Percentiles rank a stretch among this genome's conserved stretches.
Evolutionary conservation across 2,329 filamentous ascomycete genomes (phyloP).

Genomic region (Acrocalymma vagum): DNA sequence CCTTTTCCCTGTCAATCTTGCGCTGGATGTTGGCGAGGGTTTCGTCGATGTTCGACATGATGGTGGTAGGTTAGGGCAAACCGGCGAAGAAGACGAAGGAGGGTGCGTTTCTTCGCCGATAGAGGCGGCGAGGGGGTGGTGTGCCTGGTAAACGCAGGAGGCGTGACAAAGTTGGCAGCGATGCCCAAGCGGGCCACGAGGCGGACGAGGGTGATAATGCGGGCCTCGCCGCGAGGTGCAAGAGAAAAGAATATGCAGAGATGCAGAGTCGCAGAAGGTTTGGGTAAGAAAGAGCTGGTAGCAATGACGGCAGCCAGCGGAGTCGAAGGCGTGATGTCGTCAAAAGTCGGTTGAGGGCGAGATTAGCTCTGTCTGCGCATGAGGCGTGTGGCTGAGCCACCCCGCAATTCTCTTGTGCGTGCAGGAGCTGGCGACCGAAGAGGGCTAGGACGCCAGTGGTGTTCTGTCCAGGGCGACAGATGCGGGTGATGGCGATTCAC

Average conservation of each 20-base stretch:
- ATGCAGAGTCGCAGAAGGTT: conserved; percentile 12
- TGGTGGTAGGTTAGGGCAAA: conserved; percentile 38
- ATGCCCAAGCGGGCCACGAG: conserved; percentile 35
- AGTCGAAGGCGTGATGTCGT: conserved; percentile 30
- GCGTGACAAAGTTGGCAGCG: conserved; percentile 22
- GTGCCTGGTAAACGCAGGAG: conserved; percentile 35
- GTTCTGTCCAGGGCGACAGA: no score
- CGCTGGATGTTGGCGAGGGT: conserved; percentile 82
- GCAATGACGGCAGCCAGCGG: conserved; percentile 25
- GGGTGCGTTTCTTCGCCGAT: conserved; percentile 36
- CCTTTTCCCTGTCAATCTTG: conserved; percentile 98
- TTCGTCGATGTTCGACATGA: conserved; percentile 67
- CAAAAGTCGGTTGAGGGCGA: conserved; percentile 29
- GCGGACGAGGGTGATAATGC: conserved; percentile 16
- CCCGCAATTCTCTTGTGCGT: conserved; percentile 27
- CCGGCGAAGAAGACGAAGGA: conserved; percentile 31
- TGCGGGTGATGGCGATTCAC: no score
- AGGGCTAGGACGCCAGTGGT: no score
- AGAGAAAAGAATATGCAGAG: conserved; percentile 6
- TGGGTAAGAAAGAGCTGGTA: conserved; percentile 13
- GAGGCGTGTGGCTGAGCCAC: conserved; percentile 34
- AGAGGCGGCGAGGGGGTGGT: conserved; percentile 28
- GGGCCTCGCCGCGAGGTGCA: conserved; percentile 15
- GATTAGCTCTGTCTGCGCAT: conserved; percentile 32
- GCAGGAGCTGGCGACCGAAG: no score